A percentile compares a stretch with the other conserved stretches of the same genome.
Conservation (phyloP, 805 yeast genomes). For the Candida ovalis region DNA sequence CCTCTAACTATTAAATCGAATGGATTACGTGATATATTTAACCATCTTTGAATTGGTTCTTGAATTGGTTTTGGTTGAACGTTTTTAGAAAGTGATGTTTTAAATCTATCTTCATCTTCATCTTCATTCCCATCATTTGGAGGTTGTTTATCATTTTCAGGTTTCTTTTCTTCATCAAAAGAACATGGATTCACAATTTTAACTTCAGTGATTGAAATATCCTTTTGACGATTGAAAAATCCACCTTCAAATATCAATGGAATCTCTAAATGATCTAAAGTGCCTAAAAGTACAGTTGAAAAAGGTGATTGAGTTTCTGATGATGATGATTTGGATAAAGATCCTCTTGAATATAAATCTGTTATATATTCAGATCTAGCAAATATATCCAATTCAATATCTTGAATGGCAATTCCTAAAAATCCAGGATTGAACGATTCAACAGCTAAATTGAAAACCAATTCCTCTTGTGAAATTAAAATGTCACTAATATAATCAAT, state of each 20-base stretch:
- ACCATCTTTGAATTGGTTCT: constrained; percentile 57
- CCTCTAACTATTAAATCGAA: constrained; percentile 86
- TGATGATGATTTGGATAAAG: background rate
- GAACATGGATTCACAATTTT: constrained; percentile 72
- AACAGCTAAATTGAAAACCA: constrained; percentile 72
- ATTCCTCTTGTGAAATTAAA: constrained; percentile 77
- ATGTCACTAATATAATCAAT: constrained; percentile 64
- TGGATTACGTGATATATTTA: constrained; percentile 66
- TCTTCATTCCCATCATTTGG: too few relatives aligned
- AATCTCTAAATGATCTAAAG: constrained; percentile 60
- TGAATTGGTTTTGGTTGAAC: constrained; percentile 9
- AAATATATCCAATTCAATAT: constrained; percentile 78
- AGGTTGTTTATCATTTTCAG: constrained; percentile 12
- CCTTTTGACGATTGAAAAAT: constrained; percentile 58
- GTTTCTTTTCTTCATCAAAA: constrained; percentile 19
- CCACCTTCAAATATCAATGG: constrained; percentile 77
- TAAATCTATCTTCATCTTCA: constrained; percentile 5
- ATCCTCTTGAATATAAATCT: constrained; percentile 5
- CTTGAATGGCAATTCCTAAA: constrained; percentile 56
- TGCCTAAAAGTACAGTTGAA: constrained; percentile 70
- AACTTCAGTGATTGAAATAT: constrained; percentile 62
- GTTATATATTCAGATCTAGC: constrained; percentile 59
- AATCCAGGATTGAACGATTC: constrained; percentile 88
- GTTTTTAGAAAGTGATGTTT: background rate
- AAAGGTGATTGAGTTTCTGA: constrained; percentile 3